Evolutionary conservation across 305 asterid species (phyloP), one percentile per base, ranked within the genome.

Genomic region (Fraxinus angustifolia): DNA sequence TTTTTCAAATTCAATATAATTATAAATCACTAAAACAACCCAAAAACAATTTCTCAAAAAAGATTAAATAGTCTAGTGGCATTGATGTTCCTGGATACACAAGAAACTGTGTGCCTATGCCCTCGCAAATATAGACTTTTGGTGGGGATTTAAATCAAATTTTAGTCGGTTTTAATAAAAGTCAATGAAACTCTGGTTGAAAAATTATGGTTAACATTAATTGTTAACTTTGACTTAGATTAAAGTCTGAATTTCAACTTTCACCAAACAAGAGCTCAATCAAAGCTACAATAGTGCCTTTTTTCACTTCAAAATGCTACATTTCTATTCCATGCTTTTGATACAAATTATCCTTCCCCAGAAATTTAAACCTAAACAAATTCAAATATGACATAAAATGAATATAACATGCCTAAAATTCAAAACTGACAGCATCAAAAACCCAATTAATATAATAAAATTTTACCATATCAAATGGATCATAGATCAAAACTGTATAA

Each of bases 381-480:
- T 12, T 68, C 77, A 77, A 14, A 62, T 1, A 78, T 40, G 28
- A 42, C 78, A 33, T 33, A 79, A 6, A 73, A 6, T 67, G 68
- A 14, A 67, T 35, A 34, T 36, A 1, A 56, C 40, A 53, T 14
- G 12, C 79, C 60, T 58, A 14, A 3, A 67, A 58, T 48, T 14
- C 8, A 48, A 16, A 48, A 48, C 60, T 48, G 60, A 16, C 60
- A 4, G 60, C 60, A 16, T 48, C 19, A 48, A 16, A 16, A 14
- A 48, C 60, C 8, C 60, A 48, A 48, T 14, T 48, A 16, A 6
- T 45, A 45, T 10, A 40, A 40, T 12, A 45, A 34, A 58, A 16
- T 2, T 23, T 71, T 26, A 30, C 23, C 7, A 58, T 45, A 75
- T 72, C 68, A 67, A 78, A 56, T 12, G 30, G 81, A 84, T 82